A percentile compares a stretch with the other conserved stretches of the same genome.
Evolutionary conservation across 305 asterid genomes (phyloP).

Genomic region (Fraxinus floribunda): DNA sequence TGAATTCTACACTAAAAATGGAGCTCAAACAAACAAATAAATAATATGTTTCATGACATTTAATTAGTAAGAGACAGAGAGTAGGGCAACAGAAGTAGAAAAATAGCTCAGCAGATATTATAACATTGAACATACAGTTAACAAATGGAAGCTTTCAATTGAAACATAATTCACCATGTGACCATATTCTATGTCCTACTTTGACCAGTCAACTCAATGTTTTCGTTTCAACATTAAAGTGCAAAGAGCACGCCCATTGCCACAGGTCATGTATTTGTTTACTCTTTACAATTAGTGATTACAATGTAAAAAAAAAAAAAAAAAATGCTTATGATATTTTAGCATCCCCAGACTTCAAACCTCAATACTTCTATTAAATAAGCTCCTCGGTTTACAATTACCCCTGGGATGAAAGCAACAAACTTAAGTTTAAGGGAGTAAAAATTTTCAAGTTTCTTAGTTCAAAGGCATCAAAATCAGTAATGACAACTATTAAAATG

Average conservation of each 20-base stretch:
- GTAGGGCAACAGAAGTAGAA: not conserved
- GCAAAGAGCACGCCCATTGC: not conserved
- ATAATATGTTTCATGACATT: not conserved
- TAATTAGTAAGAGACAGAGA: not conserved
- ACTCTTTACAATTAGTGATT: not conserved
- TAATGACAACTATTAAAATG: not conserved
- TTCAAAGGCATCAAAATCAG: not conserved
- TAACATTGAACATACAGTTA: not conserved
- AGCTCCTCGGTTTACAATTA: not conserved
- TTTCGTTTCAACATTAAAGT: not conserved
- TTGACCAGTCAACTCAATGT: not conserved
- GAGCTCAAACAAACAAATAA: not conserved
- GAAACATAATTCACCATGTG: not conserved
- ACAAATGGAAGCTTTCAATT: not conserved
- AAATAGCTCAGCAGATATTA: not conserved
- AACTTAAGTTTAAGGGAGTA: not conserved
- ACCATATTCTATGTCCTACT: not conserved
- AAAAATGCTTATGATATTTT: not conserved
- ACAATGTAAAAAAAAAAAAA: not conserved
- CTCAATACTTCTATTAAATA: not conserved
- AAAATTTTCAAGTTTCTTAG: not conserved
- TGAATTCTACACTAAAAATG: too few species aligned
- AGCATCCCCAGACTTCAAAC: not conserved
- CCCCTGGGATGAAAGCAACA: not conserved
- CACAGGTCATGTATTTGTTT: not conserved